Evolutionary conservation across 2,329 filamentous ascomycete species (phyloP), one percentile per base, ranked within the genome.

Genomic region (Beauveria sp.): DNA sequence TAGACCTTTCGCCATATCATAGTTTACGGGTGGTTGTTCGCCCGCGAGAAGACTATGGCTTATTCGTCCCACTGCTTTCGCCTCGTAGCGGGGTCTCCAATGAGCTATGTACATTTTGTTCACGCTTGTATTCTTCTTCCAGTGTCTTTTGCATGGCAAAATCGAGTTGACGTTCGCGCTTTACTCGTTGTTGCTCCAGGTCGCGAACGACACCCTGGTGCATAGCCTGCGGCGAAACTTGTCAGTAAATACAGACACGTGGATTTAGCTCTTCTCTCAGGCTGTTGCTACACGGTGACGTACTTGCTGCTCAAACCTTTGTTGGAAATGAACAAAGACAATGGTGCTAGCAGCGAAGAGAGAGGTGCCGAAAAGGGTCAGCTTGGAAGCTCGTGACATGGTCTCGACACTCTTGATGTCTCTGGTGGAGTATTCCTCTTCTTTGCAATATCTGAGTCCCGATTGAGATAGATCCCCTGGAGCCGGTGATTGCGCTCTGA

Each of bases 141-240:
- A 99, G 79, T 7, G 83, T 84, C 64, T 82, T 84, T 72, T 99
- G 94, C 84, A 96, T 85, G 66, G 97, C 92, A 70, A 99, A 99
- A 72, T 99, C 94, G 56, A 92, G 84, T 73, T 96, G 90, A 62
- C 94, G 87, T 74, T 99, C 94, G 66, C 85, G 84, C 77, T 97
- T 97, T 66, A 97, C 73, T 51, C 90, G 86, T 72, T 96, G 92
- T 71, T 96, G 91, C 71, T 97, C 93, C 81, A 97, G 89, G 70
- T 99, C 94, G 65, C 93, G 90, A 65, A 97, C 79, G 47, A 99
- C 94, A 50, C 94, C 94, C 66, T 89, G 85, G 71, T 99, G 94
- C 94, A 99, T 99, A 61, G 91, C 90, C 94, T 93, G 41, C 18
- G 22, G 22, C n/a, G 5, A 16, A 44, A 34, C 9, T 26, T 7